Conservation (phyloP, 192 early-diverging fungal species). For the Lunasporangiospora selenospora region DNA sequence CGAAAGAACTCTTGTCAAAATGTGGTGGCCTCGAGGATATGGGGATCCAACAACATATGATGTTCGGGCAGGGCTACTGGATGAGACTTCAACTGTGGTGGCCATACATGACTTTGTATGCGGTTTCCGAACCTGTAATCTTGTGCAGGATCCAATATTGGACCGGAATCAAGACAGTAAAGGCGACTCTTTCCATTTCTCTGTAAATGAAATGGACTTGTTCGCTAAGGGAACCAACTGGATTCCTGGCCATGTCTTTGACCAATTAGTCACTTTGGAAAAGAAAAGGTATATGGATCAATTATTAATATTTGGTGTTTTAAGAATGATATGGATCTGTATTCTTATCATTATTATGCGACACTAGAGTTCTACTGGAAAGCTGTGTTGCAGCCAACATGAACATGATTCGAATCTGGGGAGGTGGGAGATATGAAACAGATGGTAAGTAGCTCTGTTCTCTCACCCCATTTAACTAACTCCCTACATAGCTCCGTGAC, state of each 20-base stretch:
- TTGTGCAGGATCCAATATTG: constrained; percentile 40
- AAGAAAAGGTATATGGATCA: constrained; percentile 11
- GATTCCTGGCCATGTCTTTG: constrained; percentile 66
- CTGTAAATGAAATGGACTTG: constrained; percentile 52
- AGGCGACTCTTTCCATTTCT: constrained; percentile 58
- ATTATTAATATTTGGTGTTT: background rate
- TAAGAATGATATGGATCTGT: background rate
- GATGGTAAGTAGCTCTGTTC: too few species aligned
- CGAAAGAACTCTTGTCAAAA: background rate
- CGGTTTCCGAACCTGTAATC: constrained; percentile 43
- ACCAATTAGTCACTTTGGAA: constrained; percentile 20
- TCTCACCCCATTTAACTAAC: background rate
- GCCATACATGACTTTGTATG: constrained; percentile 4
- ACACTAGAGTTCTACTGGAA: constrained; percentile 31
- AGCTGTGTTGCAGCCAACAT: constrained; percentile 52
- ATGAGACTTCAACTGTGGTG: background rate
- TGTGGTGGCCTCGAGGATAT: constrained; percentile 35
- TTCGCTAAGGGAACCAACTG: constrained; percentile 62
- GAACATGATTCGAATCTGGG: constrained; percentile 71
- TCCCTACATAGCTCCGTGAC: constrained; percentile 27
- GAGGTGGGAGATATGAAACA: constrained; percentile 54
- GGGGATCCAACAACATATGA: constrained; percentile 10
- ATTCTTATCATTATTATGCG: background rate
- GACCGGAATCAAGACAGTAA: too few species aligned
- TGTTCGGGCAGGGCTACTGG: background rate